These are phyloP conservation scores for Collybiopsis confluens DNA, from an alignment of 768 basidiomycete genomes.

Conservation along the genomic window DNA sequence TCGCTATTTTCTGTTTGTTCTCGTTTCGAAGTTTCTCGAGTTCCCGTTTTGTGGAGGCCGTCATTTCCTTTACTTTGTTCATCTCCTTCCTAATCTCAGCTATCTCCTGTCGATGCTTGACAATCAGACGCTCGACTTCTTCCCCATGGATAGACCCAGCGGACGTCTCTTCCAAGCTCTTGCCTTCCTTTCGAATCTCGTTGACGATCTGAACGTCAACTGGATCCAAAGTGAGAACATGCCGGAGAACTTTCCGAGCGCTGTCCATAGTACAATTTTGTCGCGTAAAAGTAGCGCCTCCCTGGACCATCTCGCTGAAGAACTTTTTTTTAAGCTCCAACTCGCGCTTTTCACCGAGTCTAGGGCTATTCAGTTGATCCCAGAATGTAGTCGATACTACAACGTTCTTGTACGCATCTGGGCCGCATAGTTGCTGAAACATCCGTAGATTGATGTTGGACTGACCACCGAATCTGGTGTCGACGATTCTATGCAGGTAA, in stretches of 20 bases:
- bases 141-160: constrained; percentile 34
- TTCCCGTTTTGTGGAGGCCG: constrained; percentile 1
- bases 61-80: constrained; percentile 14
- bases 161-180: constrained; percentile 32
- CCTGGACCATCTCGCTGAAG: constrained; percentile 37
- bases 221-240: constrained; percentile 18
- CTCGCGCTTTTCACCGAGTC: constrained; percentile 30
- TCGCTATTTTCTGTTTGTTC: not conserved
- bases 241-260: constrained; percentile 26
- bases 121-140: constrained; percentile 29
- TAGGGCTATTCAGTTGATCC: constrained; percentile 28
- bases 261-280: constrained; percentile 26
- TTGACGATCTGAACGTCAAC: constrained; percentile 12
- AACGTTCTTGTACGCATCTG: constrained; percentile 38
- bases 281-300: constrained; percentile 34
- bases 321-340: constrained; percentile 31
- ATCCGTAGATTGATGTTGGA: constrained; percentile 37
- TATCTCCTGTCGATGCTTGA: constrained; percentile 31
- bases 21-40: constrained; percentile 10
- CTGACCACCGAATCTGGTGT: constrained; percentile 30
- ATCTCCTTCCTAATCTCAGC: constrained; percentile 29
- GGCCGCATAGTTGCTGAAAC: constrained; percentile 42
- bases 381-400: constrained; percentile 44
- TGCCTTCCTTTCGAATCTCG: constrained; percentile 32
- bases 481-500: constrained; percentile 37